Evolutionary conservation across 306 rosid species (phyloP).

Genomic region (Hippophae tibetana): DNA sequence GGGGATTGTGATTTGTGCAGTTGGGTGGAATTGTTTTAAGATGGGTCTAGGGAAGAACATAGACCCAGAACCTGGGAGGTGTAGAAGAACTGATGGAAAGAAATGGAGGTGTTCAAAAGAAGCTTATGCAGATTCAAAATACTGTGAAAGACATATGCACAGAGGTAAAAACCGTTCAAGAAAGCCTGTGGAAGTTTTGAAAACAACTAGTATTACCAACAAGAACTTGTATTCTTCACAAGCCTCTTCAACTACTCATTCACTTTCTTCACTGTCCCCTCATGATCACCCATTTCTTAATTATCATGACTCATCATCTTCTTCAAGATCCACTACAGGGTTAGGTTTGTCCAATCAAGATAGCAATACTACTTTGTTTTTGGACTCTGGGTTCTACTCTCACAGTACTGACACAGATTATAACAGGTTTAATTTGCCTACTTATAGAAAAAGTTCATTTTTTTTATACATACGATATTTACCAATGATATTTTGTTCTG

Average conservation of each 20-base stretch:
- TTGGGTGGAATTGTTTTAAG: slow-evolving; percentile 87
- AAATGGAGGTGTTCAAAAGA: slow-evolving; percentile 98
- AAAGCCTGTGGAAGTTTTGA: slow-evolving; percentile 92
- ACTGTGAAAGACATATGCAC: slow-evolving; percentile 99
- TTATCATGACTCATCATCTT: slow-evolving; percentile 27
- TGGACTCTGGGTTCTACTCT: slow-evolving; percentile 46
- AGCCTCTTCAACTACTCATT: slow-evolving; percentile 32
- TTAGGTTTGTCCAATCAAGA: slow-evolving; percentile 49
- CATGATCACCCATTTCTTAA: slow-evolving; percentile 28
- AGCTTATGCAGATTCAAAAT: slow-evolving; percentile 85
- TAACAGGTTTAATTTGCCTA: slow-evolving; percentile 45
- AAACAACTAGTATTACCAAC: slow-evolving; percentile 31
- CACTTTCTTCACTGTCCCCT: slow-evolving; percentile 26
- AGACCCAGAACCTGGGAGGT: slow-evolving; percentile 98
- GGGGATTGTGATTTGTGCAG: slow-evolving; percentile 32
- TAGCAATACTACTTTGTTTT: slow-evolving; percentile 41
- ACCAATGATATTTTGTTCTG: background rate
- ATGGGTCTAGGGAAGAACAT: slow-evolving; percentile 87
- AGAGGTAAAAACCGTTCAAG: slow-evolving; percentile 99
- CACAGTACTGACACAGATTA: slow-evolving; percentile 40
- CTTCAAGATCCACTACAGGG: slow-evolving; percentile 36
- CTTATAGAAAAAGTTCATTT: background rate
- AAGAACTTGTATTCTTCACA: slow-evolving; percentile 27
- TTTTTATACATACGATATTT: background rate
- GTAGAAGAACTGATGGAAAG: slow-evolving; percentile 95